Evolutionary conservation across 192 early-diverging fungal genomes (phyloP), one percentile per base, ranked within the genome.

Genomic region (Hyaloraphidium curvatum): DNA sequence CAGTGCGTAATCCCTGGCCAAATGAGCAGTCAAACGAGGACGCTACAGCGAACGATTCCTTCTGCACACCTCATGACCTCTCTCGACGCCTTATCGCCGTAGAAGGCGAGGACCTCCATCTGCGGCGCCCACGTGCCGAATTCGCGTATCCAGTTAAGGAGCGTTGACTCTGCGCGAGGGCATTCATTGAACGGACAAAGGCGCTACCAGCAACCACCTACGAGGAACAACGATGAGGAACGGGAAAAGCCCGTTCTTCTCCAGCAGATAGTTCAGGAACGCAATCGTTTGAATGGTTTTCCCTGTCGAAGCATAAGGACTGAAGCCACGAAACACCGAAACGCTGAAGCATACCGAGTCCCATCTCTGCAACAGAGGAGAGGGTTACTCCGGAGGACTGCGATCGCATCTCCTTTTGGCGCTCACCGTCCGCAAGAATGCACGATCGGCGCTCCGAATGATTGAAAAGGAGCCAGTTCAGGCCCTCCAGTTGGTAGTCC

Each of bases 221-320:
- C 68, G 67, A 27, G 83, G 83, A 5, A 77, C 83, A 19, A 77
- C 71, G 27, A 86, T 76, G 22, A 83, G 30, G 52, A 75, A 83
- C 1, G 83, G 83, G 31, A 66, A 76, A 1, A 65, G 55, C 1
- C 62, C 30, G 21, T 73, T 64, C 21, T 73, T 57, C 5, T 63
- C 62, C 40, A 57, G 70, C 2, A 86, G 39, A 0, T 57, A 57
- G 1, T 56, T 58, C 1, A 84, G 50, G 40, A 83, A 75, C 0
- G 73, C 53, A 11, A 86, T 72, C 30, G 82, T 72, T 55, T 86
- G 83, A 19, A 84, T 71, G 5, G 83, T 86, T 60, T 86, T 86
- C 13, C 75, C 67, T 68, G 33, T 31, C 25, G 23, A 13, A 50
- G 9, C 39, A 19, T 43, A 9, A 19, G 25, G 5, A 5, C 7